phyloP scores from a whole-genome alignment of 305 asterid genomes.

The Fraxinus latifolia region DNA sequence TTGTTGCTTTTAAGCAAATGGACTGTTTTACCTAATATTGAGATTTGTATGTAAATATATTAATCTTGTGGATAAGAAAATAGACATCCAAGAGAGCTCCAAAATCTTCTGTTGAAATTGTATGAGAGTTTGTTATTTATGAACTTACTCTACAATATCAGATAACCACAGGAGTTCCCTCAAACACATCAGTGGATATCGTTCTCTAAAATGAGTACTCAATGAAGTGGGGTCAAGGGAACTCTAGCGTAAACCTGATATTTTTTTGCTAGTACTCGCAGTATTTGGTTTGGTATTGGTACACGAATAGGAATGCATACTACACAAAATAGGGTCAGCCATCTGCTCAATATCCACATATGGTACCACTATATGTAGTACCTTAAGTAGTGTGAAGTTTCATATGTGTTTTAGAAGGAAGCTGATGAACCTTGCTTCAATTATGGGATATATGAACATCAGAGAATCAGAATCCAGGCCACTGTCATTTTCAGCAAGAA shows the following conservation, averaged over 20 bases:
- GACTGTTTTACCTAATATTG: neutral
- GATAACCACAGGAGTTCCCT: slow-evolving; percentile 48
- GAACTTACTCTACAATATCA: slow-evolving; percentile 4
- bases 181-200: slow-evolving; percentile 44
- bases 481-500: neutral
- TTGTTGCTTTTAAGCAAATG: neutral
- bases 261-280: neutral
- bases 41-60: neutral
- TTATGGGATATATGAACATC: slow-evolving; percentile 25
- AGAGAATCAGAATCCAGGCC: neutral
- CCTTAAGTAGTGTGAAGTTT: neutral
- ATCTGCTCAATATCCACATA: neutral
- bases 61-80: neutral
- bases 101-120: neutral
- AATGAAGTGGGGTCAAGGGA: slow-evolving; percentile 34
- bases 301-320: neutral
- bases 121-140: neutral
- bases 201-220: neutral
- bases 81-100: neutral
- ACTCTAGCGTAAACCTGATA: slow-evolving; percentile 39
- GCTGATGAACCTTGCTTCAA: slow-evolving; percentile 26
- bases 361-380: slow-evolving; percentile 17
- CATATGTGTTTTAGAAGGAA: neutral
- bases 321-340: neutral
- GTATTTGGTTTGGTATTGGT: neutral